Evolutionary conservation across 2,329 filamentous ascomycete genomes (phyloP).

Genomic region (Scedosporium aurantiacum): DNA sequence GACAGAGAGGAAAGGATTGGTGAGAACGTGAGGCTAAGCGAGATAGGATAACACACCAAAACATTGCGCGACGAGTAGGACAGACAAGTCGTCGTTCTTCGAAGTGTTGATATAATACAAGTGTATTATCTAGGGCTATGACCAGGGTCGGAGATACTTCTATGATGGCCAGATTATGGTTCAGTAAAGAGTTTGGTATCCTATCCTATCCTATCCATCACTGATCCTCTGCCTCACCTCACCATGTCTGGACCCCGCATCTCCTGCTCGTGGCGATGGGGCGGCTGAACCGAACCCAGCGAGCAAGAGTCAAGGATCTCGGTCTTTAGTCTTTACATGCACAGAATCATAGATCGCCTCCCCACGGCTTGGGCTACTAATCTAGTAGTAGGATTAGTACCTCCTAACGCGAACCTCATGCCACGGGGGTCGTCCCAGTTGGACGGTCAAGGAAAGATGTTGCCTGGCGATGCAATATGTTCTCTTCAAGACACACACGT

Average conservation of each 20-base stretch:
- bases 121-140: background rate
- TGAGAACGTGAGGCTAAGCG: too few species aligned
- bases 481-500: background rate
- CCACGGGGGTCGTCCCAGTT: background rate
- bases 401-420: background rate
- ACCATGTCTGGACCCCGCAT: background rate
- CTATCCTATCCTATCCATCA: background rate
- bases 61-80: background rate
- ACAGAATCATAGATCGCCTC: background rate
- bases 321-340: too few species aligned
- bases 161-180: background rate
- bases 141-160: background rate
- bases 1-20: too few species aligned
- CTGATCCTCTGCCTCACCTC: background rate
- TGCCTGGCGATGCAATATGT: background rate
- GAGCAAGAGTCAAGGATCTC: too few species aligned
- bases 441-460: background rate
- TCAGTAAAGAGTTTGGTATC: background rate
- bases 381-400: background rate
- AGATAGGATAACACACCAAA: background rate
- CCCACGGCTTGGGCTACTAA: too few species aligned
- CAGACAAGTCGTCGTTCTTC: background rate
- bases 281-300: too few species aligned
- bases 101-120: too few species aligned
- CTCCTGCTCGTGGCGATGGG: too few species aligned